Evolutionary conservation across 805 yeast species (phyloP).

Genomic region (Saccharomycopsis sp.): DNA sequence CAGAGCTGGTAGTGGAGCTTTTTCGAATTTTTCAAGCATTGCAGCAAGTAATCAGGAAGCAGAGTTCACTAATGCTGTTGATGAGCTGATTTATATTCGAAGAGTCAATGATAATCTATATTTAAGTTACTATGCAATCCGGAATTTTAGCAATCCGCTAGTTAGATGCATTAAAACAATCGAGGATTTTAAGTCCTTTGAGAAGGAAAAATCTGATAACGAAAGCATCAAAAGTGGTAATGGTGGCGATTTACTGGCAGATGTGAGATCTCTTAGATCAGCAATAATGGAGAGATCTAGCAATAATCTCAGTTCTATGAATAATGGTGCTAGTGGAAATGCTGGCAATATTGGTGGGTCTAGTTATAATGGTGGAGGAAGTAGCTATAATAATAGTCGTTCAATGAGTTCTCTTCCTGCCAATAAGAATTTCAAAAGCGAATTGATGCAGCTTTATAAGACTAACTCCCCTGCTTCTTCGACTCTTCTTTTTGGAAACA

Average conservation of each 20-base stretch:
- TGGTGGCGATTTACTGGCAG: not conserved
- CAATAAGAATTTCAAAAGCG: not conserved
- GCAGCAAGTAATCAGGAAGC: not conserved
- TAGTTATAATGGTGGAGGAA: not conserved
- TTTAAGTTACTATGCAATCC: slow-evolving; percentile 14
- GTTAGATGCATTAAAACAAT: slow-evolving; percentile 11
- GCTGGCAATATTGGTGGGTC: not conserved
- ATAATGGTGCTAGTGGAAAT: too few species aligned
- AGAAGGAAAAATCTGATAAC: not conserved
- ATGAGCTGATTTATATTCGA: slow-evolving; percentile 9
- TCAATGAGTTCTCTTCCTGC: not conserved
- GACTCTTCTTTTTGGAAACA: not conserved
- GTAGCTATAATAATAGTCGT: not conserved
- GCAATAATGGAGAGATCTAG: not conserved
- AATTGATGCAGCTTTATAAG: not conserved
- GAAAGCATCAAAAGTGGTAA: not conserved
- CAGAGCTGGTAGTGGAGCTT: not conserved
- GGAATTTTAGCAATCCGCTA: slow-evolving; percentile 19
- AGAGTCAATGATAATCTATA: slow-evolving; percentile 19
- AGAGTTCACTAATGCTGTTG: not conserved
- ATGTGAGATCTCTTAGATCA: not conserved
- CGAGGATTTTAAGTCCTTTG: not conserved
- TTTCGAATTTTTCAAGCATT: not conserved
- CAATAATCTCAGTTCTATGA: not conserved
- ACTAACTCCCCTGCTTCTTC: not conserved